Conservation (phyloP, 2,329 filamentous ascomycete genomes). For the Aspergillus proliferans region DNA sequence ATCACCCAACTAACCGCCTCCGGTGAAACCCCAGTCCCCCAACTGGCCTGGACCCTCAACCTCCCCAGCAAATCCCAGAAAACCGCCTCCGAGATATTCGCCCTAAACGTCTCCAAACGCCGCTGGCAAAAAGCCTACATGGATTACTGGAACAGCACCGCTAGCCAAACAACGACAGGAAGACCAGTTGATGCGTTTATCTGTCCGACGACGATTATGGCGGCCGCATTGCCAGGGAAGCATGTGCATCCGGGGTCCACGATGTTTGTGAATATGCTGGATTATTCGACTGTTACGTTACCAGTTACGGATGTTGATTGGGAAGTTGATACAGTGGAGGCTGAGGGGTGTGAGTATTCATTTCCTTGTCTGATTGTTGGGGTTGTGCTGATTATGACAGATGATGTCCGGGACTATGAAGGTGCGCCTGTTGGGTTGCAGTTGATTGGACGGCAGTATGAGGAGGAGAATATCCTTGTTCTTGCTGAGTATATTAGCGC, state of each 20-base stretch:
- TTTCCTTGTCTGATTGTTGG: conserved; percentile 2
- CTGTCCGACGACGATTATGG: conserved; percentile 36
- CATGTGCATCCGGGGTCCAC: conserved; percentile 45
- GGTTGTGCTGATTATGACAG: conserved; percentile 10
- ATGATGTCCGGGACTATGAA: conserved; percentile 45
- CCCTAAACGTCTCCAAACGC: conserved; percentile 48
- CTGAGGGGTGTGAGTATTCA: conserved; percentile 47
- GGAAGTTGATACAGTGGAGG: conserved; percentile 40
- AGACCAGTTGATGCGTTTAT: conserved; percentile 50
- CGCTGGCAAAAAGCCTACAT: conserved; percentile 54
- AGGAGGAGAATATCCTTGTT: conserved; percentile 47
- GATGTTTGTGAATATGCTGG: conserved; percentile 48
- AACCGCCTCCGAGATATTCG: conserved; percentile 40
- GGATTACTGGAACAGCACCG: conserved; percentile 59
- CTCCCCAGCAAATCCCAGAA: conserved; percentile 22
- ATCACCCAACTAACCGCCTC: too few relatives aligned
- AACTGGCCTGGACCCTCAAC: not conserved
- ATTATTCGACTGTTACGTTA: conserved; percentile 51
- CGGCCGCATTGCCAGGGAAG: conserved; percentile 35
- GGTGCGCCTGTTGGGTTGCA: conserved; percentile 46
- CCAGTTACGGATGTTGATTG: conserved; percentile 53
- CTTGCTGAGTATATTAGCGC: conserved; percentile 37
- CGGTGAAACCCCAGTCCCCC: too few relatives aligned
- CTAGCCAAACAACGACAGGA: conserved; percentile 43
- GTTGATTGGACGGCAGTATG: conserved; percentile 43